A percentile compares a stretch with the other conserved stretches of the same genome.
These are phyloP conservation scores for Phytophthora pluvialis DNA, from an alignment of 352 stramenopile species.

Conservation along the genomic window DNA sequence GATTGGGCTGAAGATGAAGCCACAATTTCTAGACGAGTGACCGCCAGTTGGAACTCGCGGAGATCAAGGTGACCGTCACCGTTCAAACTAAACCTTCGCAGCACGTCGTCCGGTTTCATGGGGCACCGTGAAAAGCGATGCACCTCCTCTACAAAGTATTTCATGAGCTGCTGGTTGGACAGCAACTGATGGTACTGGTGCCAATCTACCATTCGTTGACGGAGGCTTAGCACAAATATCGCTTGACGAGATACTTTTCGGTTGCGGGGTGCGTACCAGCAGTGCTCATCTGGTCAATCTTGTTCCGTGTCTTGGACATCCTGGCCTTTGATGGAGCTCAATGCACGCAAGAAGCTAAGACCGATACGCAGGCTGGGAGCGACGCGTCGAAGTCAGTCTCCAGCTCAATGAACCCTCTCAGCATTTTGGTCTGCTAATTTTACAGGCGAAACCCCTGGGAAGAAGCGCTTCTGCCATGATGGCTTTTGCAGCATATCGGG, in stretches of 20 bases:
- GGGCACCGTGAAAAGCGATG: constrained; percentile 61
- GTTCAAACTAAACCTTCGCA: constrained; percentile 80
- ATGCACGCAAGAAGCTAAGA: constrained; percentile 1
- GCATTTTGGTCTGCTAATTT: constrained; percentile 25
- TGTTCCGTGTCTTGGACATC: constrained; percentile 68
- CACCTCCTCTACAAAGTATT: constrained; percentile 69
- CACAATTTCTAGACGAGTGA: constrained; percentile 76
- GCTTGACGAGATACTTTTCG: neutral
- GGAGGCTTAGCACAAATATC: too few relatives aligned
- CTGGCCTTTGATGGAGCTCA: constrained; percentile 1
- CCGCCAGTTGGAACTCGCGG: constrained; percentile 74
- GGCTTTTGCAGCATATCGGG: too few relatives aligned
- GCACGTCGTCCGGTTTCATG: constrained; percentile 73
- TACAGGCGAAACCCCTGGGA: constrained; percentile 36
- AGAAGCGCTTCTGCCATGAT: neutral
- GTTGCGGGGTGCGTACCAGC: constrained; percentile 35
- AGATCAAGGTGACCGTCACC: constrained; percentile 76
- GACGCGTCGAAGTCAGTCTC: constrained; percentile 21
- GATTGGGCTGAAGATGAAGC: constrained; percentile 2
- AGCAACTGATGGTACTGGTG: constrained; percentile 75
- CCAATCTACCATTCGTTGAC: constrained; percentile 46
- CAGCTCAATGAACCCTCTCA: constrained; percentile 8
- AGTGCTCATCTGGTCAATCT: constrained; percentile 85
- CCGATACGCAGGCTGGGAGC: constrained; percentile 8
- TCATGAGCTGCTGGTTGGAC: constrained; percentile 56